Conservation (phyloP, 169 alveolate genomes). For the Theileria sp. region DNA sequence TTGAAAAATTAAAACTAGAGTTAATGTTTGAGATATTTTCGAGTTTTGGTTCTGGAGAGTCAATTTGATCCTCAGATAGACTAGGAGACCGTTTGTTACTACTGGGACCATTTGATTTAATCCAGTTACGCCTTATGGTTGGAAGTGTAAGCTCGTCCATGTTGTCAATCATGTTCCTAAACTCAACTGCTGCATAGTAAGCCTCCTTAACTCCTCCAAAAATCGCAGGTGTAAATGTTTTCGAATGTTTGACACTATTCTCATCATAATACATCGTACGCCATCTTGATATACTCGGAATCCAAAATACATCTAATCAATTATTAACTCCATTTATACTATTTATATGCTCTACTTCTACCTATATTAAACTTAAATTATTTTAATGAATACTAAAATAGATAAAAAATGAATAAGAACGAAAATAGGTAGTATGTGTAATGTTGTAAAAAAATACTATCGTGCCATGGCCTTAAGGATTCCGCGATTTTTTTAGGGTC, state of each 20-base stretch:
- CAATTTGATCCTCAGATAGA: not conserved
- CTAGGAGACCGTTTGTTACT: not conserved
- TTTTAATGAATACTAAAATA: too few species aligned
- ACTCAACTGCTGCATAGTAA: slow-evolving; percentile 63
- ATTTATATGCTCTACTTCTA: not conserved
- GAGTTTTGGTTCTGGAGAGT: not conserved
- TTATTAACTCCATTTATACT: not conserved
- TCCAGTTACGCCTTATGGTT: slow-evolving; percentile 25
- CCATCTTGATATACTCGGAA: slow-evolving; percentile 67
- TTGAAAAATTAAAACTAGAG: not conserved
- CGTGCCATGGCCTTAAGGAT: slow-evolving; percentile 27
- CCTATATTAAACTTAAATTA: too few species aligned
- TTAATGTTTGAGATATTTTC: not conserved
- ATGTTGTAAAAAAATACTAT: not conserved
- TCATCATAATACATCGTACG: slow-evolving; percentile 58
- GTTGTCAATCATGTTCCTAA: slow-evolving; percentile 40
- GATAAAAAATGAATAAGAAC: too few species aligned
- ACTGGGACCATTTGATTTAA: not conserved
- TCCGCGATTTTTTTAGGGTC: slow-evolving; percentile 29
- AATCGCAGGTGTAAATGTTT: slow-evolving; percentile 60
- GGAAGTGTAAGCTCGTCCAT: slow-evolving; percentile 24
- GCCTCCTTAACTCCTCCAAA: slow-evolving; percentile 68
- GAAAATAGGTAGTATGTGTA: not conserved
- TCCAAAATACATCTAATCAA: slow-evolving; percentile 49
- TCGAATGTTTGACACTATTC: slow-evolving; percentile 44